Percentiles rank a stretch among this genome's conserved stretches.
Evolutionary conservation across 495 filamentous ascomycete genomes (phyloP).

Genomic region (Penicillium goetzii): DNA sequence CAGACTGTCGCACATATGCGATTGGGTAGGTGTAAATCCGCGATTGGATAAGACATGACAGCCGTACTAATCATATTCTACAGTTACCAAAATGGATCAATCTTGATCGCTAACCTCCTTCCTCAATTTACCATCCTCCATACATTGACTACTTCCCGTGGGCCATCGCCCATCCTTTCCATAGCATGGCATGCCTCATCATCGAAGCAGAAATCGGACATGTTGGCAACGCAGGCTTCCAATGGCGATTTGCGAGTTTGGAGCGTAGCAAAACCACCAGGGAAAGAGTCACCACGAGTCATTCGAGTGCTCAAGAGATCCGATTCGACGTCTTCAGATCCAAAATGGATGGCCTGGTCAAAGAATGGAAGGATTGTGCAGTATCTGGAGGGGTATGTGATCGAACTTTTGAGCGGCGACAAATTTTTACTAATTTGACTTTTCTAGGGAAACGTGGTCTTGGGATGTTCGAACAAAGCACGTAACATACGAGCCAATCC

Average conservation of each 20-base stretch:
- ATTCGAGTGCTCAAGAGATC: slow-evolving; percentile 84
- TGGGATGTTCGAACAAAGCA: slow-evolving; percentile 99
- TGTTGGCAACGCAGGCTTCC: slow-evolving; percentile 89
- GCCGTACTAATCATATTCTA: slow-evolving; percentile 7
- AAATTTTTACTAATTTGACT: neutral
- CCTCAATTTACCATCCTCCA: slow-evolving; percentile 94
- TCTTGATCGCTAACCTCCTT: slow-evolving; percentile 84
- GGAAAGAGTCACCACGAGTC: slow-evolving; percentile 74
- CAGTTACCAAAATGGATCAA: slow-evolving; percentile 94
- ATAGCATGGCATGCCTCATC: slow-evolving; percentile 97
- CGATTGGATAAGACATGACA: neutral
- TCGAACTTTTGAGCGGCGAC: neutral
- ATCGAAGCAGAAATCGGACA: slow-evolving; percentile 95
- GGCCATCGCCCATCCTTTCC: slow-evolving; percentile 86
- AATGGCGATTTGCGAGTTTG: slow-evolving; percentile 95
- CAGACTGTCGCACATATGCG: slow-evolving; percentile 96
- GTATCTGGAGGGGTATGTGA: slow-evolving; percentile 81
- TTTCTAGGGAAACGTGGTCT: slow-evolving; percentile 77
- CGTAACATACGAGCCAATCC: slow-evolving; percentile 83
- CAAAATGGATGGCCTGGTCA: slow-evolving; percentile 97
- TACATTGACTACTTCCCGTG: slow-evolving; percentile 79
- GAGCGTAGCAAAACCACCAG: slow-evolving; percentile 89
- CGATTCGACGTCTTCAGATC: slow-evolving; percentile 69
- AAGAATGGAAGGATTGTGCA: slow-evolving; percentile 97
- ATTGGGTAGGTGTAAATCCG: slow-evolving; percentile 70